phyloP scores from a whole-genome alignment of 257 asterid species.

The Phtheirospermum japonicum region DNA sequence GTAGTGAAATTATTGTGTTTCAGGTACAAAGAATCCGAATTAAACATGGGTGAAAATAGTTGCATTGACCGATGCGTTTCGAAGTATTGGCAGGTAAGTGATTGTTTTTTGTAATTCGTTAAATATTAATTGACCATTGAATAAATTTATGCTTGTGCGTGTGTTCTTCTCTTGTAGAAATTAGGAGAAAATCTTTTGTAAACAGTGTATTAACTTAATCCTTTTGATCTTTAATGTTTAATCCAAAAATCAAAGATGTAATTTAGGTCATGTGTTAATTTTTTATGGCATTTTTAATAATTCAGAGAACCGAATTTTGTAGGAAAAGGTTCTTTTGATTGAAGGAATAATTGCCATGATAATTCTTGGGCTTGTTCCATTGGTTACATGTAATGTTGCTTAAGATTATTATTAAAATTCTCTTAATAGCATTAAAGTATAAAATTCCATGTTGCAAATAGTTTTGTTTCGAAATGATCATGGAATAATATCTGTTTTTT shows the following conservation, averaged over 20 bases:
- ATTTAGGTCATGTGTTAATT: background rate
- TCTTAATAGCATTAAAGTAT: no score
- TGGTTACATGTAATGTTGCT: no score
- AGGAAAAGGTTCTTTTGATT: no score
- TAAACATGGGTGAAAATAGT: conserved; percentile 87
- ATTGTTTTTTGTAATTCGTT: conserved; percentile 5
- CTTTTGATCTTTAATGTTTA: background rate
- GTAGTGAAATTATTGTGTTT: background rate
- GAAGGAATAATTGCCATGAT: no score
- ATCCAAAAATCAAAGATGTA: conserved; percentile 10
- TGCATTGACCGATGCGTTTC: conserved; percentile 93
- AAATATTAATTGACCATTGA: background rate
- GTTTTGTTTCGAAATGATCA: no score
- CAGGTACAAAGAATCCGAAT: conserved; percentile 87
- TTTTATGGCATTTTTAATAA: no score
- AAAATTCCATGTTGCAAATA: no score
- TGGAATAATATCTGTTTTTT: no score
- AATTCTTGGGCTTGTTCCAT: no score
- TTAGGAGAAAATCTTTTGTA: background rate
- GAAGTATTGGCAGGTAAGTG: conserved; percentile 62
- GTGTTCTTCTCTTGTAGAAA: background rate
- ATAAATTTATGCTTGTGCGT: background rate
- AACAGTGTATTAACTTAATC: background rate
- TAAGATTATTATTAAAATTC: no score
- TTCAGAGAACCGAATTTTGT: no score